Conservation (phyloP, 371 early-diverging fungal genomes). For the Hamiltosporidium magnivora region DNA sequence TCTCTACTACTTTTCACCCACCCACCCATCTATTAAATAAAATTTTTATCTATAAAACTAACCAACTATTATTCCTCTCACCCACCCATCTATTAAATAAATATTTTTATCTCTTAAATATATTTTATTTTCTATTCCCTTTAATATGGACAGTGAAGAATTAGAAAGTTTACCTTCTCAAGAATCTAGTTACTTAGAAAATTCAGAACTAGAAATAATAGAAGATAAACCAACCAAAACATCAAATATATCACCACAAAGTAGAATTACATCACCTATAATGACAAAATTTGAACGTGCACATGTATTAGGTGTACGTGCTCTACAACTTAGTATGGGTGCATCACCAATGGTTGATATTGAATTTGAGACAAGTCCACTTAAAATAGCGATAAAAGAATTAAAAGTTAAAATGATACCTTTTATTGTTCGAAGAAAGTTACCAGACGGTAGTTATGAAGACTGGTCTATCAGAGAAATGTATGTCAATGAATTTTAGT, state of each 20-base stretch:
- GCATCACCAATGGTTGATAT: constrained; percentile 92
- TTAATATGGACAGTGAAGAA: too few species aligned
- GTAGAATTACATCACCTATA: constrained; percentile 80
- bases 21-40: too few species aligned
- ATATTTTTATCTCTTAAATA: too few species aligned
- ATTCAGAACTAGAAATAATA: too few species aligned
- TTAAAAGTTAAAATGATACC: constrained; percentile 82
- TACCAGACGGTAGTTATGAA: constrained; percentile 89
- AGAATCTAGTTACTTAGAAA: too few species aligned
- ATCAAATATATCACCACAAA: background rate
- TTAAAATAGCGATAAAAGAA: constrained; percentile 92
- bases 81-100: too few species aligned
- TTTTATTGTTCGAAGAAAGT: constrained; percentile 75
- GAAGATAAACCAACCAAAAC: too few species aligned
- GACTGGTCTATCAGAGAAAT: constrained; percentile 89
- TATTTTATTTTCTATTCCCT: too few species aligned
- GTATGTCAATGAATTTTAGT: constrained; percentile 57
- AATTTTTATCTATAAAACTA: too few species aligned
- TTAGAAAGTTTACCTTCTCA: too few species aligned
- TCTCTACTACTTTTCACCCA: too few species aligned
- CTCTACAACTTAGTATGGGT: constrained; percentile 65
- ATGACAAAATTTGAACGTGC: constrained; percentile 99
- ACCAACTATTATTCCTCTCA: too few species aligned
- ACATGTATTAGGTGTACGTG: constrained; percentile 74
- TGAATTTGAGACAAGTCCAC: constrained; percentile 83